Evolutionary conservation across 192 early-diverging fungal genomes (phyloP).

Genomic region (Linderina pennispora): DNA sequence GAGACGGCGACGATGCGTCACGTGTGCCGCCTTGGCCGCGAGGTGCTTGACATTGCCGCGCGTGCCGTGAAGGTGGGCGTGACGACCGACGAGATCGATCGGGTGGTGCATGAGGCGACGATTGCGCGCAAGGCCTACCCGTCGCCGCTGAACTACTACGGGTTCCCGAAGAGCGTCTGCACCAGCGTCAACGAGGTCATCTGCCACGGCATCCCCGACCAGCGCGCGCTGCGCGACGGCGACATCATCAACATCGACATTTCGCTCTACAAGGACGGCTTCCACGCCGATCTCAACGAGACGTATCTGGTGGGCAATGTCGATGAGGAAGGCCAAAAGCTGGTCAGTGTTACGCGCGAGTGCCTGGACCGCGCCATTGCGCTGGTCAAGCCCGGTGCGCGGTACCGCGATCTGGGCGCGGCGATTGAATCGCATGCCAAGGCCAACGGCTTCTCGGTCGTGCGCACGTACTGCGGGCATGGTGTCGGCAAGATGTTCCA

Average conservation of each 20-base stretch:
- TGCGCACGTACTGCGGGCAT: slow-evolving; percentile 89
- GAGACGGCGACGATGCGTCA: slow-evolving; percentile 78
- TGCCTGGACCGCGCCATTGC: slow-evolving; percentile 92
- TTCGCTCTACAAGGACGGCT: slow-evolving; percentile 80
- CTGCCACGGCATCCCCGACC: slow-evolving; percentile 98
- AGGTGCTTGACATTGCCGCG: slow-evolving; percentile 85
- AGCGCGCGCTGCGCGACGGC: slow-evolving; percentile 85
- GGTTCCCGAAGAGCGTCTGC: slow-evolving; percentile 95
- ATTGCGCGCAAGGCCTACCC: slow-evolving; percentile 91
- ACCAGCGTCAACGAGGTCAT: slow-evolving; percentile 89
- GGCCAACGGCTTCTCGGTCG: slow-evolving; percentile 83
- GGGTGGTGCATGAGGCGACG: slow-evolving; percentile 90
- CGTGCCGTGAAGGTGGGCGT: slow-evolving; percentile 75
- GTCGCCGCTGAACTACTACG: slow-evolving; percentile 93
- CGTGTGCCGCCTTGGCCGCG: slow-evolving; percentile 75
- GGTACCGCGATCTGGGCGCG: slow-evolving; percentile 91
- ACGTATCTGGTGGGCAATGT: slow-evolving; percentile 90
- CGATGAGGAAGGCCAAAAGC: slow-evolving; percentile 60
- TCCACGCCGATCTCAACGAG: slow-evolving; percentile 93
- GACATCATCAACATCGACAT: slow-evolving; percentile 98
- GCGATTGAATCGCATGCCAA: slow-evolving; percentile 83
- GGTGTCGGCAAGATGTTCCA: slow-evolving; percentile 89
- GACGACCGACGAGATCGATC: slow-evolving; percentile 95
- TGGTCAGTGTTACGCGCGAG: slow-evolving; percentile 77
- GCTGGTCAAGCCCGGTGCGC: slow-evolving; percentile 80